phyloP scores from a whole-genome alignment of 2,329 filamentous ascomycete species.

The Phaeomoniella chlamydospora region DNA sequence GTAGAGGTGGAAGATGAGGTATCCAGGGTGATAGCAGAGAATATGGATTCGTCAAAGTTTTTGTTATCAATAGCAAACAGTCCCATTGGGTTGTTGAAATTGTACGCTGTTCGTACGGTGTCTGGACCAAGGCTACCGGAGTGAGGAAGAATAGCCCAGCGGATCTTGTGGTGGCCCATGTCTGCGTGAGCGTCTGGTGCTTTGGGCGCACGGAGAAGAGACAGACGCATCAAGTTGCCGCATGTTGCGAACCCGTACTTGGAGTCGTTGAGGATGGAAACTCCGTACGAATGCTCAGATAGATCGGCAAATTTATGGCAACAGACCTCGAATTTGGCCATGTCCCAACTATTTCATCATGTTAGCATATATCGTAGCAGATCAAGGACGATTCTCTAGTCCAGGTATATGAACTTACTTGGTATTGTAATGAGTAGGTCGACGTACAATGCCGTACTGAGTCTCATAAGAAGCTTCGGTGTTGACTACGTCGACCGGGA shows the following conservation, averaged over 20 bases:
- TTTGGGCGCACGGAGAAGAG: constrained; percentile 73
- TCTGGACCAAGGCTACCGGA: constrained; percentile 52
- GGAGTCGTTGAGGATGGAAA: constrained; percentile 85
- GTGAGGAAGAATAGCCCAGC: constrained; percentile 85
- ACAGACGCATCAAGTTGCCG: constrained; percentile 80
- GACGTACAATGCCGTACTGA: constrained; percentile 74
- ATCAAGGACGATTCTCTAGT: constrained; percentile 11
- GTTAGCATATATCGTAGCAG: neutral
- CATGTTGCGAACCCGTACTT: constrained; percentile 92
- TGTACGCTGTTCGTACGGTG: constrained; percentile 71
- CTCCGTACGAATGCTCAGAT: constrained; percentile 75
- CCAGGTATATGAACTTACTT: constrained; percentile 30
- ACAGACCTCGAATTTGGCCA: constrained; percentile 96
- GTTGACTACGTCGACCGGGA: constrained; percentile 81
- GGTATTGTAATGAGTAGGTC: constrained; percentile 97
- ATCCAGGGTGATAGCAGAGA: constrained; percentile 7
- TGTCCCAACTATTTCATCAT: constrained; percentile 83
- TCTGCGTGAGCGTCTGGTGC: constrained; percentile 87
- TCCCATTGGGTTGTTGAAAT: constrained; percentile 71
- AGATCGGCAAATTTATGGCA: constrained; percentile 90
- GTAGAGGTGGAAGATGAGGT: constrained; percentile 54
- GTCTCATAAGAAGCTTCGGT: constrained; percentile 92
- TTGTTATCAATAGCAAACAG: constrained; percentile 14
- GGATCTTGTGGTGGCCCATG: constrained; percentile 78
- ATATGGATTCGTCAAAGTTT: constrained; percentile 6